A percentile compares a stretch with the other conserved stretches of the same genome.
Conservation (phyloP, 495 filamentous ascomycete genomes). For the Xylaria venustula region DNA sequence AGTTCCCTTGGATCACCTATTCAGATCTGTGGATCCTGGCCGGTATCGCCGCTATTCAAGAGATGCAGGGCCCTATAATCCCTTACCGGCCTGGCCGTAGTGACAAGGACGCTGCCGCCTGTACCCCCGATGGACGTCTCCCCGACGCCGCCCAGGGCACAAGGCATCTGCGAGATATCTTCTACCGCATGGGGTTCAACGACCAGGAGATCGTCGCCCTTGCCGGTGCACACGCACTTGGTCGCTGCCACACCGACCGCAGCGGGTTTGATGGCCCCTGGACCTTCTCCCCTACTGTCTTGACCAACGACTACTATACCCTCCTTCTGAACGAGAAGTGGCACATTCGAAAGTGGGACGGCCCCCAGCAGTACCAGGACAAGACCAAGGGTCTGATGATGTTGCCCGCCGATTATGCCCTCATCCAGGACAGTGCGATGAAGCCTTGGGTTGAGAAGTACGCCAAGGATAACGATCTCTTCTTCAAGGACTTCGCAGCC, state of each 20-base stretch:
- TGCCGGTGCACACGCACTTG: conserved; percentile 85
- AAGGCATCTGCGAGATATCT: conserved; percentile 86
- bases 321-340: conserved; percentile 91
- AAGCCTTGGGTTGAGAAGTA: conserved; percentile 82
- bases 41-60: conserved; percentile 85
- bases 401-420: conserved; percentile 86
- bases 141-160: conserved; percentile 82
- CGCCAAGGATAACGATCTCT: conserved; percentile 84
- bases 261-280: conserved; percentile 89
- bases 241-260: conserved; percentile 87
- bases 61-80: conserved; percentile 86
- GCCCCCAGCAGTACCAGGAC: conserved; percentile 80
- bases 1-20: conserved; percentile 95
- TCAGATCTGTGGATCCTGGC: conserved; percentile 94
- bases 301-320: conserved; percentile 93
- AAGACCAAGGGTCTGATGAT: conserved; percentile 90
- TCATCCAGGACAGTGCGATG: conserved; percentile 89
- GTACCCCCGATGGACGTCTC: conserved; percentile 94
- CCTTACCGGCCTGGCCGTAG: conserved; percentile 87
- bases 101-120: conserved; percentile 79
- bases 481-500: conserved; percentile 90
- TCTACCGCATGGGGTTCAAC: conserved; percentile 96
- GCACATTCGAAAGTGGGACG: conserved; percentile 90
- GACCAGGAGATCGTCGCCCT: conserved; percentile 96
- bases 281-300: conserved; percentile 91